Percentiles rank a stretch among this genome's conserved stretches.
Evolutionary conservation across 2,329 filamentous ascomycete species (phyloP).

Genomic region (Sarocladium oryzae): DNA sequence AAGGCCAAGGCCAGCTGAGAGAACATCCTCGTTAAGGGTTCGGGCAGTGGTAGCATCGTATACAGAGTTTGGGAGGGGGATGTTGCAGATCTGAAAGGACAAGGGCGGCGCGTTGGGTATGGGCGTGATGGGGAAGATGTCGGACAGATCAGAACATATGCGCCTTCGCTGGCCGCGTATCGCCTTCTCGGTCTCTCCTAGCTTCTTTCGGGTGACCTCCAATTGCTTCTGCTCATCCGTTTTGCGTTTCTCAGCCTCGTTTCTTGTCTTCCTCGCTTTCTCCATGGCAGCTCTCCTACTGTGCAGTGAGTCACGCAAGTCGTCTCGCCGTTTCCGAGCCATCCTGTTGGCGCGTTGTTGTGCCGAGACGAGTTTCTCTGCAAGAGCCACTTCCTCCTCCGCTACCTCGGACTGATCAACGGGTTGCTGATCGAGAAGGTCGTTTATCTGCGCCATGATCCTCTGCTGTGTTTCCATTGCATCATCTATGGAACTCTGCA

Average conservation of each 20-base stretch:
- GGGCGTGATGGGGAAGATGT: conserved; percentile 76
- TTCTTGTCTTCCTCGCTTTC: conserved; percentile 53
- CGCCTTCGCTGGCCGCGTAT: conserved; percentile 83
- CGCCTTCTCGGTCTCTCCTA: conserved; percentile 53
- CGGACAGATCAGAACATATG: conserved; percentile 74
- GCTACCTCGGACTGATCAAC: conserved; percentile 40
- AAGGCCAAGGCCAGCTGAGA: conserved; percentile 77
- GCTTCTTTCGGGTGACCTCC: conserved; percentile 44
- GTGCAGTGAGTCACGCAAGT: conserved; percentile 60
- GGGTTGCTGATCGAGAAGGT: conserved; percentile 38
- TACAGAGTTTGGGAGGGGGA: conserved; percentile 73
- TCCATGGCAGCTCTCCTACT: conserved; percentile 62
- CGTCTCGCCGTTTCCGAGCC: conserved; percentile 56
- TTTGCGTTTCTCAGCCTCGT: conserved; percentile 53
- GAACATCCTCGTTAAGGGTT: conserved; percentile 56
- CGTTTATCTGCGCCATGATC: conserved; percentile 72
- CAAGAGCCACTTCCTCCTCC: conserved; percentile 40
- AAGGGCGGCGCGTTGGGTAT: conserved; percentile 51
- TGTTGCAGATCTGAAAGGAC: conserved; percentile 74
- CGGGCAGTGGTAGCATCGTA: conserved; percentile 49
- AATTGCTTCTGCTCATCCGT: conserved; percentile 55
- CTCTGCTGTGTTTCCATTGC: conserved; percentile 69
- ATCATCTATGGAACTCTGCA: conserved; percentile 88
- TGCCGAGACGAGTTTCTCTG: conserved; percentile 48
- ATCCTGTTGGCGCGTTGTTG: conserved; percentile 62